Evolutionary conservation across 345 rosid genomes (phyloP), one percentile per base, ranked within the genome.

Genomic region (Geranium brycei): DNA sequence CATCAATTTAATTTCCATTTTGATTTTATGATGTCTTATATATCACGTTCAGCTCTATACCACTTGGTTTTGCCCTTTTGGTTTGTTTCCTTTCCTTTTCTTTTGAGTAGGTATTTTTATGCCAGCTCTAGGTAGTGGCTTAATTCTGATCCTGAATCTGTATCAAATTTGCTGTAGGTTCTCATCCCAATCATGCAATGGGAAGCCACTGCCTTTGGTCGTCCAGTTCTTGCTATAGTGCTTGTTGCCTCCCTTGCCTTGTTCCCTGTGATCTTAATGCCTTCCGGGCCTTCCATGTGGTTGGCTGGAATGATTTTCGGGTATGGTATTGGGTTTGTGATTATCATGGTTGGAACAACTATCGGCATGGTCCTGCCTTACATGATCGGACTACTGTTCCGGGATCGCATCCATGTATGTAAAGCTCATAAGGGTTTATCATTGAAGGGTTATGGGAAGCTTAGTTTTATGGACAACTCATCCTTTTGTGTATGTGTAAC

Each of bases 241-340:
- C 95, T 93, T 59, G 70, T 87, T 69, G 83, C 86, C 64, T 93
- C 97, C 55, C 79, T 93, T 69, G 97, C 99, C 28, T 63, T 91
- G 76, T 87, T 93, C 73, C 99, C 99, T 60, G 97, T 91, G 60
- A 78, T 93, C 68, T 74, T 93, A 71, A 87, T 93, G 60, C 99
- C 99, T 79, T 93, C 99, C 2, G 99, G 96, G 60, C 99, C 99
- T 55, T 93, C 99, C 58, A 93, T 93, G 99, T 93, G 97, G 99
- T 73, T 93, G 77, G 92, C 96, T 74, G 99, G 99, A 23, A 93
- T 93, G 99, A 88, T 91, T 62, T 93, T 91, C 18, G 97, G 99
- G 55, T 93, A 93, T 61, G 95, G 92, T 65, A 76, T 88, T 17
- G 99, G 99, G 35, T 93, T 93, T 35, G 68, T 85, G 55, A 93